Base-by-base conservation (phyloP, 2,329 filamentous ascomycete species). In the Claviceps humidiphila region DNA sequence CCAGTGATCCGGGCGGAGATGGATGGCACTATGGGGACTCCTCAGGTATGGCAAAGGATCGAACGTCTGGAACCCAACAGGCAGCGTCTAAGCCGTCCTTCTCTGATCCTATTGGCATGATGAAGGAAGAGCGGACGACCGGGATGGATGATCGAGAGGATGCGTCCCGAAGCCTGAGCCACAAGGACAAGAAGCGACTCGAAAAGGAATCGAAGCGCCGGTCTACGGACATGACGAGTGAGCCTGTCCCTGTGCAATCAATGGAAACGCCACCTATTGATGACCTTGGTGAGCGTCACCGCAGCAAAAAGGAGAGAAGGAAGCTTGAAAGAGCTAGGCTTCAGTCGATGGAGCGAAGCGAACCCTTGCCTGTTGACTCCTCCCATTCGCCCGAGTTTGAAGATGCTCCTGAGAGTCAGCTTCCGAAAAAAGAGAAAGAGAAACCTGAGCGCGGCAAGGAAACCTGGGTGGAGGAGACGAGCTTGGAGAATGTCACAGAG, bases 301-400 rank as follows among this genome's bases (percentile, higher is more conserved):
- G 71, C 44, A 74, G 66, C 61, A 76, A 74, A 59, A 76, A 75
- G 61, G 72, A 76, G 53, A 69, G 69, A 58, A 74, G 73, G 61
- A 74, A 71, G 63, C 64, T 67, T 14, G 71, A 74, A 38, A 75
- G 74, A 42, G 47, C 39, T 26, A 50, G 51, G 45, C 49, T 51
- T 38, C 51, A 53, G 38, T 54, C 53, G n/a, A 48, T 44, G 24
- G 50, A 60, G 13, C 40, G 40, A 16, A 44, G 51, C 2, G 54
- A 58, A 17, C 48, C 55, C 2, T 40, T 20, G 1, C 22, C 52
- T 11, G 20, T 44, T 22, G 54, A 53, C 20, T 48, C 53, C 3
- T 51, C 52, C 3, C 52, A 51, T n/a, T 46, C 51, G 9, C 46
- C 55, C 1, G 54, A 58, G 8, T 54, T 59, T 5, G 61, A 64